Conservation (phyloP, 306 rosid species). For the Corylus heterophylla region DNA sequence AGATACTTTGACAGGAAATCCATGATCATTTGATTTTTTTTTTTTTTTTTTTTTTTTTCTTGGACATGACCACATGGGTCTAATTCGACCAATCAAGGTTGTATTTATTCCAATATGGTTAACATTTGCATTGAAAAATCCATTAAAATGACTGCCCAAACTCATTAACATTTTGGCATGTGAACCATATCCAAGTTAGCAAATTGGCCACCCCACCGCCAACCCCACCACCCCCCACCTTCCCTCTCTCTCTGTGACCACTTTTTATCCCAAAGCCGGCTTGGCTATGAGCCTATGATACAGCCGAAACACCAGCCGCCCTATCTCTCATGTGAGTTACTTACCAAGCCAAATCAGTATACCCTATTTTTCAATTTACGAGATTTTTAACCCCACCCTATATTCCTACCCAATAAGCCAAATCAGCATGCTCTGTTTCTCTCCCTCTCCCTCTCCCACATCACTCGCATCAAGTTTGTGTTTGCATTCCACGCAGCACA, state of each 20-base stretch:
- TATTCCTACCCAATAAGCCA: too few species aligned
- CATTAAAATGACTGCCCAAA: conserved; percentile 34
- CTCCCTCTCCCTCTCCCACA: background rate
- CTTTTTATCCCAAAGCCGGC: background rate
- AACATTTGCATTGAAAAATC: conserved; percentile 6
- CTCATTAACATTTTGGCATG: conserved; percentile 10
- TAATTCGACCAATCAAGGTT: too few species aligned
- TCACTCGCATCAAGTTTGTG: background rate
- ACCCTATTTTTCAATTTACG: background rate
- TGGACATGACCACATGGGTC: too few species aligned
- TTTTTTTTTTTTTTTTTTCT: too few species aligned
- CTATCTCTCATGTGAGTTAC: conserved; percentile 31
- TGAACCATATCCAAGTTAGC: too few species aligned
- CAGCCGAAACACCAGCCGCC: conserved; percentile 18
- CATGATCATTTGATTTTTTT: too few species aligned
- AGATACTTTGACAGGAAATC: too few species aligned
- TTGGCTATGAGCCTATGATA: conserved; percentile 8
- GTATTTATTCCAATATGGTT: too few species aligned
- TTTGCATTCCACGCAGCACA: background rate
- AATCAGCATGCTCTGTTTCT: background rate
- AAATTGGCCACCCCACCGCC: background rate
- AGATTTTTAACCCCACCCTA: too few species aligned
- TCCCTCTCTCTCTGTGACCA: background rate
- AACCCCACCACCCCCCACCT: too few species aligned
- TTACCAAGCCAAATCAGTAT: conserved; percentile 22